A percentile compares a stretch with the other conserved stretches of the same genome.
Evolutionary conservation across 768 basidiomycete species (phyloP).

Genomic region (Xerocomellus intermedius): DNA sequence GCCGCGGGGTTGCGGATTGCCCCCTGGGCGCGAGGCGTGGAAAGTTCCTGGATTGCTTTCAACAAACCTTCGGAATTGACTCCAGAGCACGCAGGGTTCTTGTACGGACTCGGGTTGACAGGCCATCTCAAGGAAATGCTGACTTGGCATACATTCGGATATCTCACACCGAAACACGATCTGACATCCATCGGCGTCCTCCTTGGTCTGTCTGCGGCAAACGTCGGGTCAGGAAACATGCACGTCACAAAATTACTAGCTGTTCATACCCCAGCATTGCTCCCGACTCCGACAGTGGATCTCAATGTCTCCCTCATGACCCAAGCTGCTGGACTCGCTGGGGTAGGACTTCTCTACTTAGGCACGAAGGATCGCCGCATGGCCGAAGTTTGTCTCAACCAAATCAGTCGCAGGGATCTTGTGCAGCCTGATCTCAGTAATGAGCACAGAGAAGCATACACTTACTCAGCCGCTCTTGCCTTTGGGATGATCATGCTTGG

Average conservation of each 20-base stretch:
- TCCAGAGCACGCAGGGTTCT: conserved; percentile 94
- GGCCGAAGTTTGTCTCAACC: conserved; percentile 87
- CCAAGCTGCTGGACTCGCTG: conserved; percentile 84
- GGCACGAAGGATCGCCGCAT: conserved; percentile 86
- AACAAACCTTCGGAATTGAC: conserved; percentile 90
- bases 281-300: conserved; percentile 83
- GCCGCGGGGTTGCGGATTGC: conserved; percentile 86
- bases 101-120: conserved; percentile 87
- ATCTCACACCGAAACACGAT: conserved; percentile 95
- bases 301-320: conserved; percentile 89
- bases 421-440: conserved; percentile 80
- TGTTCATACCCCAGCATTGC: conserved; percentile 89
- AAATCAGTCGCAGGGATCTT: conserved; percentile 77
- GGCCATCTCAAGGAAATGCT: conserved; percentile 89
- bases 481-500: conserved; percentile 98
- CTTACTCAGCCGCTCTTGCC: conserved; percentile 81
- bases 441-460: conserved; percentile 91
- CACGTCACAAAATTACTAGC: conserved; percentile 90
- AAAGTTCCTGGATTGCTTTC: conserved; percentile 95
- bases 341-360: conserved; percentile 86
- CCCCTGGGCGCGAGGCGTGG: conserved; percentile 69
- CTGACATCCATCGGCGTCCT: conserved; percentile 91
- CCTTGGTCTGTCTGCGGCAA: conserved; percentile 90
- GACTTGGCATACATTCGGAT: conserved; percentile 94
- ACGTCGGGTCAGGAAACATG: conserved; percentile 79